These are phyloP conservation scores for Alternaria arbusti DNA, from an alignment of 2,329 filamentous ascomycete genomes.

Conservation along the genomic window DNA sequence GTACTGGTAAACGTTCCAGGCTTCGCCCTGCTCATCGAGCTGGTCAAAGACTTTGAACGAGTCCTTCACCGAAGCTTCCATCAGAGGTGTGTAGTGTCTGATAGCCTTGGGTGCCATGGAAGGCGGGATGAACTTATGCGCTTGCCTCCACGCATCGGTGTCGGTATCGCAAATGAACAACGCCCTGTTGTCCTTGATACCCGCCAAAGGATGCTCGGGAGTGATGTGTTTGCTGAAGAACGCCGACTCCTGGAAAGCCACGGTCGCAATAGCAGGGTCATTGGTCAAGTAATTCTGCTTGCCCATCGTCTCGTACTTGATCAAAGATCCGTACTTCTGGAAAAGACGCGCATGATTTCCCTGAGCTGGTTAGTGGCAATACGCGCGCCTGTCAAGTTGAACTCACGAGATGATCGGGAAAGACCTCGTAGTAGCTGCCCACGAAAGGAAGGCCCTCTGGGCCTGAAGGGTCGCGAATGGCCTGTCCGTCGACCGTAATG, in stretches of 20 bases:
- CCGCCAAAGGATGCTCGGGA: constrained; percentile 9
- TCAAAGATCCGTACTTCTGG: constrained; percentile 15
- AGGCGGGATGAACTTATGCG: constrained; percentile 22
- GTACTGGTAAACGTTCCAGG: constrained; percentile 23
- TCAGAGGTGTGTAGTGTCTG: constrained; percentile 18
- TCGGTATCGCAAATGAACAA: constrained; percentile 18
- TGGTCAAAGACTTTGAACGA: constrained; percentile 23
- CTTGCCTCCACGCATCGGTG: constrained; percentile 10
- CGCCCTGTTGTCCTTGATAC: constrained; percentile 17
- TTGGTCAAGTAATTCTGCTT: constrained; percentile 15
- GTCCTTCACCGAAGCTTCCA: constrained; percentile 16
- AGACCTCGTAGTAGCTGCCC: constrained; percentile 21
- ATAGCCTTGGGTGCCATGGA: constrained; percentile 17
- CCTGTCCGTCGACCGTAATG: constrained; percentile 16
- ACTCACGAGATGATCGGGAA: constrained; percentile 21
- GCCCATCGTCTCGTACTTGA: constrained; percentile 18
- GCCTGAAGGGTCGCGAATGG: constrained; percentile 14
- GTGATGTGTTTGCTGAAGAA: constrained; percentile 22
- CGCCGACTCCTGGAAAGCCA: constrained; percentile 15
- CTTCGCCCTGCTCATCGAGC: constrained; percentile 18
- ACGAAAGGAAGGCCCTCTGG: constrained; percentile 19
- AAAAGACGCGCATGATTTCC: constrained; percentile 21
- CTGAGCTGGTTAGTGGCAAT: background rate
- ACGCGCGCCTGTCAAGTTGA: background rate
- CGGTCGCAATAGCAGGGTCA: constrained; percentile 15